Conservation (phyloP, 306 rosid species). For the Astragalus membranaceus region DNA sequence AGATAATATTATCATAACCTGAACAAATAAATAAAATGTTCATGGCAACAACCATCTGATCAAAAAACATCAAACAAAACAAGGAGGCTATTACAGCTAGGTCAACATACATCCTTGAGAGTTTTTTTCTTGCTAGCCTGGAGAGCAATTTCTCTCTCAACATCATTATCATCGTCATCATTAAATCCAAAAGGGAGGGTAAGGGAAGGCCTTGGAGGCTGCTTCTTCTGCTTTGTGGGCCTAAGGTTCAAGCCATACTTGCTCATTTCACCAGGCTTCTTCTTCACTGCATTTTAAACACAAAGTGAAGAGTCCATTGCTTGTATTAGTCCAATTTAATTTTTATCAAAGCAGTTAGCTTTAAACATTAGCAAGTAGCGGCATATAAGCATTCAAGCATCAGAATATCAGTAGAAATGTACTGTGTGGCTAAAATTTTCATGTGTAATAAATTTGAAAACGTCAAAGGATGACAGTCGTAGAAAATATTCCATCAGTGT, state of each 20-base stretch:
- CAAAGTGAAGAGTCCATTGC: background rate
- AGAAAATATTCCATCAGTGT: background rate
- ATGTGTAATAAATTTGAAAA: background rate
- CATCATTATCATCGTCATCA: conserved; percentile 56
- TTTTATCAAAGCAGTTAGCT: background rate
- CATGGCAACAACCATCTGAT: background rate
- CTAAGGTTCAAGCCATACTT: conserved; percentile 84
- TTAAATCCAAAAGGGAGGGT: conserved; percentile 56
- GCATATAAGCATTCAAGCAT: background rate
- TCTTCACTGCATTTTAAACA: conserved; percentile 8
- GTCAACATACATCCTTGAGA: conserved; percentile 57
- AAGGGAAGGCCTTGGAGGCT: conserved; percentile 41
- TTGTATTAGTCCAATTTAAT: background rate
- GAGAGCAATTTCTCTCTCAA: conserved; percentile 75
- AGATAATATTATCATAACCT: background rate
- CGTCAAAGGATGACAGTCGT: background rate
- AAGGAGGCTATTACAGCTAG: background rate
- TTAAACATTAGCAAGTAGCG: background rate
- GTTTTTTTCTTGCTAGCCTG: conserved; percentile 79
- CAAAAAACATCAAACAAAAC: background rate
- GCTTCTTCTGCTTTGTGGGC: conserved; percentile 52
- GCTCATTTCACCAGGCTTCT: conserved; percentile 42
- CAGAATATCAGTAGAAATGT: background rate
- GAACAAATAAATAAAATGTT: background rate
- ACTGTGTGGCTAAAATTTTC: background rate